Conservation (phyloP, 768 basidiomycete genomes). For the Rossbeevera mucosa region DNA sequence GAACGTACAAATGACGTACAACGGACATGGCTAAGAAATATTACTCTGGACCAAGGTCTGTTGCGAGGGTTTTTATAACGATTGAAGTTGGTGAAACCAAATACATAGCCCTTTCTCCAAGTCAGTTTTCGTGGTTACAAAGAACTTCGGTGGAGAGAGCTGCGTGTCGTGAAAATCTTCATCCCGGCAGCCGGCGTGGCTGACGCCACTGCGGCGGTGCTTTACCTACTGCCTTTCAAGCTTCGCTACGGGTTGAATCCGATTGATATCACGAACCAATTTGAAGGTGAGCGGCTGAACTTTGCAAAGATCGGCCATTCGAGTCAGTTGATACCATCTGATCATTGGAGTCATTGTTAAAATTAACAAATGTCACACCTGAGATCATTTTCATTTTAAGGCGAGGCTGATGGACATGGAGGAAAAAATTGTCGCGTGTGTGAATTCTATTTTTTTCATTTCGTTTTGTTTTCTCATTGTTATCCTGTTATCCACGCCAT, state of each 20-base stretch:
- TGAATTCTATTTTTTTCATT: no score
- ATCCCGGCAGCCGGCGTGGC: not conserved
- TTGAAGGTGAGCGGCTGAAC: not conserved
- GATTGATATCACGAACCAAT: not conserved
- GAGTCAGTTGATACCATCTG: not conserved
- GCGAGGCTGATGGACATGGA: not conserved
- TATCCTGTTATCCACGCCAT: no score
- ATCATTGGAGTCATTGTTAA: not conserved
- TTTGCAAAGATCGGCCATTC: not conserved
- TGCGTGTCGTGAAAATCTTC: not conserved
- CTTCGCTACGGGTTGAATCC: not conserved
- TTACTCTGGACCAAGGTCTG: not conserved
- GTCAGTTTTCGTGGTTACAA: not conserved
- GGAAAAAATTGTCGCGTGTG: no score
- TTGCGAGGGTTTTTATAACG: not conserved
- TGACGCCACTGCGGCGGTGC: not conserved
- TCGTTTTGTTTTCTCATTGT: no score
- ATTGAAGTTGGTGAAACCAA: not conserved
- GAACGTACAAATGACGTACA: not conserved
- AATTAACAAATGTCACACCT: not conserved
- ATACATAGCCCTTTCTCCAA: not conserved
- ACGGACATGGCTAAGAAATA: not conserved
- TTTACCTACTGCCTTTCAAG: not conserved
- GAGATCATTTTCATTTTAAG: not conserved
- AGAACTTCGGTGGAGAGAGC: not conserved